Evolutionary conservation across 371 early-diverging fungal genomes (phyloP).

Genomic region (Mortierella sp.): DNA sequence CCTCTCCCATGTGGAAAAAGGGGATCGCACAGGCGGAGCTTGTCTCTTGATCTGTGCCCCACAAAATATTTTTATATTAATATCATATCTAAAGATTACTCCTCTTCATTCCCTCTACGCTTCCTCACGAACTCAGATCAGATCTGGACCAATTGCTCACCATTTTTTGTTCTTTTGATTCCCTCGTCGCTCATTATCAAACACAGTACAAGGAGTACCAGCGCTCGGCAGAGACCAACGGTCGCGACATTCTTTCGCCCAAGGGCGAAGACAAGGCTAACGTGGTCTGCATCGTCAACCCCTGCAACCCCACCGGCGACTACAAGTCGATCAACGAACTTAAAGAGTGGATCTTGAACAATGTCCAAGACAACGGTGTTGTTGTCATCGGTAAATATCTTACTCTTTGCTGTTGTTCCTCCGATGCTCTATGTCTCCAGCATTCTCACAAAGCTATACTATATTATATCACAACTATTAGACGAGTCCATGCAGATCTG

Average conservation of each 20-base stretch:
- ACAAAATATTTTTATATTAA: too few relatives aligned
- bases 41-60: constrained; percentile 47
- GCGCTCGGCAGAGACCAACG: constrained; percentile 81
- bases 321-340: constrained; percentile 76
- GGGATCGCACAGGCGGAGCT: constrained; percentile 11
- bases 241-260: constrained; percentile 69
- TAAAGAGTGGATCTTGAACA: constrained; percentile 74
- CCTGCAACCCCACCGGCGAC: constrained; percentile 91
- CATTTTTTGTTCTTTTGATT: background rate
- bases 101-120: too few relatives aligned
- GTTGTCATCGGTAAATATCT: constrained; percentile 72
- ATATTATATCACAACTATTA: constrained; percentile 12
- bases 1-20: constrained; percentile 9
- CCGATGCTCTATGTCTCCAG: background rate
- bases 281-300: constrained; percentile 83
- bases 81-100: too few relatives aligned
- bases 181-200: background rate
- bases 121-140: too few relatives aligned
- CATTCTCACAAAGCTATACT: background rate
- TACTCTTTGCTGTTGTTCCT: background rate
- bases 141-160: too few relatives aligned
- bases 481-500: constrained; percentile 94
- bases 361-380: constrained; percentile 74
- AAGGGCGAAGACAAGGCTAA: constrained; percentile 64
- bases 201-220: constrained; percentile 88